phyloP scores from a whole-genome alignment of 768 basidiomycete genomes.

The Lepiota subincarnata region DNA sequence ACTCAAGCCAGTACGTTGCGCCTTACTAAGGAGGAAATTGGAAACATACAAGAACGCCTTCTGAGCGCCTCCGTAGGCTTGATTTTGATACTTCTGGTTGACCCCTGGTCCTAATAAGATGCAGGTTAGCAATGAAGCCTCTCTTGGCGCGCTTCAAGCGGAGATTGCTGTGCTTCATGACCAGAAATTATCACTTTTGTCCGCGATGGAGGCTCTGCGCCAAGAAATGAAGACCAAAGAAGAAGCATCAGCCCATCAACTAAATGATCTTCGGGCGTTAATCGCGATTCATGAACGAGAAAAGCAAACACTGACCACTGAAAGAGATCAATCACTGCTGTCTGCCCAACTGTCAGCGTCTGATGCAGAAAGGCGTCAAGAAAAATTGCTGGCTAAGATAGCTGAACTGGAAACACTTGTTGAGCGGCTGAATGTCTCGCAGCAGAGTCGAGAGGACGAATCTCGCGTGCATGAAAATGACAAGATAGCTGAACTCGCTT shows the following conservation, averaged over 20 bases:
- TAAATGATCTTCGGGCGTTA: background rate
- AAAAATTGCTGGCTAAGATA: conserved; percentile 14
- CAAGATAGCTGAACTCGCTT: conserved; percentile 16
- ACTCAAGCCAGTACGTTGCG: conserved; percentile 50
- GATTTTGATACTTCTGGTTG: too few species aligned
- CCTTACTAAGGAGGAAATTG: conserved; percentile 50
- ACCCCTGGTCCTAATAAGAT: background rate
- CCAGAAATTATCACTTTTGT: conserved; percentile 30
- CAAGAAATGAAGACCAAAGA: conserved; percentile 23
- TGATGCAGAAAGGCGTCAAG: conserved; percentile 10
- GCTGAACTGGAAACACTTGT: conserved; percentile 14
- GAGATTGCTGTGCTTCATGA: conserved; percentile 39
- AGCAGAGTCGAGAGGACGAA: background rate
- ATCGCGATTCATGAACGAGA: background rate
- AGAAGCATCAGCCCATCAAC: background rate
- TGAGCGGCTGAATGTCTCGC: background rate
- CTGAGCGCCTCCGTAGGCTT: background rate
- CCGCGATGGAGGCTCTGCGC: conserved; percentile 20
- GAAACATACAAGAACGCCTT: conserved; percentile 39
- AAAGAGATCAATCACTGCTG: conserved; percentile 19
- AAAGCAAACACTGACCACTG: background rate
- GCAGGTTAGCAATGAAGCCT: conserved; percentile 25
- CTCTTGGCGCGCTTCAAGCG: conserved; percentile 28
- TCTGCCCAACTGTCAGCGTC: conserved; percentile 13
- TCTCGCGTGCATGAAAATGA: background rate